Base-by-base conservation (phyloP, 2,329 filamentous ascomycete genomes). In the Hypoxylon sp. region DNA sequence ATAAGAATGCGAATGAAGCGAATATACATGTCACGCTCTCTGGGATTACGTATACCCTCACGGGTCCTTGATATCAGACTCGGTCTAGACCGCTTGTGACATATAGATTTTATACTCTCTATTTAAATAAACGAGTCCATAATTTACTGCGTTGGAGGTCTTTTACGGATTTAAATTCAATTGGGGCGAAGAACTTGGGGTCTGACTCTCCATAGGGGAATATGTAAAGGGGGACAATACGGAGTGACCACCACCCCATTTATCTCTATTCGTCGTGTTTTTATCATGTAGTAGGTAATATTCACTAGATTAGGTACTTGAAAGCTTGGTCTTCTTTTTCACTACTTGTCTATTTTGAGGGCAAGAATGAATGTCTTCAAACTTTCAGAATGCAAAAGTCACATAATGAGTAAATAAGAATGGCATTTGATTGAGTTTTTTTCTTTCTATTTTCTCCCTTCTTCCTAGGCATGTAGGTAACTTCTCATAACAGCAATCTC, bases 151-250 rank as follows among this genome's bases (percentile, higher is more conserved):
- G 2, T 28, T 13, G 10, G 23, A 48, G 11, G 4, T 19, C n/a
- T 11, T 13, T 9, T 48, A 14, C 19, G 9, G 11, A 1, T 25
- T 5, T 25, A 23, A 46, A 1, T 9, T 48, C 13, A 25, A 23
- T 48, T 48, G 19, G 23, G 45, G 45, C 10, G 21, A n/a, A 17
- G 21, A 48, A 48, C 45, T 23, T 19, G 45, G 45, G 45, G 13
- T 11, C 10, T 48, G 3, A 25, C 10, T 28, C 45, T 48, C 45
- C 45, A 48, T 48, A 5, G 6, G 45, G 45, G 10, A 17, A 46
- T 14, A 25, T 46, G 19, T 46, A 13, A 25, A 21, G 9, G 45
- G 45, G 19, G 19, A 11, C 14, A 1, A n/a, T 25, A 48, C 19
- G 9, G 23, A 48, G 23, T 25, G 19, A 13, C 3, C 19, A 25